Percentiles rank a stretch among this genome's conserved stretches.
Conservation (phyloP, 331 rosid genomes). For the Rhamnella rubrinervis region DNA sequence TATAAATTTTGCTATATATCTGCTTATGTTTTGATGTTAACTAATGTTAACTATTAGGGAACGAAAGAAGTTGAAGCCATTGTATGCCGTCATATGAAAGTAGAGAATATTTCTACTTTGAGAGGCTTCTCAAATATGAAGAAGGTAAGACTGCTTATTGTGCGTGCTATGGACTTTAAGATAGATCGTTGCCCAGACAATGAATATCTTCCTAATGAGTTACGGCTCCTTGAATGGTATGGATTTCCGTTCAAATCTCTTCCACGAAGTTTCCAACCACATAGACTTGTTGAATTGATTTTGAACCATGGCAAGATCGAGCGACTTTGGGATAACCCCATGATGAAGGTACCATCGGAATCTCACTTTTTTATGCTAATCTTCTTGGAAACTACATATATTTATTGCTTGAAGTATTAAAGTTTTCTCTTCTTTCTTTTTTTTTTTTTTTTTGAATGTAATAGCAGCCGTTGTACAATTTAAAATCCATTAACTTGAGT, state of each 20-base stretch:
- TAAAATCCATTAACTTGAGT: no score
- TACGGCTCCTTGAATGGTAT: slow-evolving; percentile 26
- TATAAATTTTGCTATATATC: not conserved
- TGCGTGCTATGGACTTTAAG: no score
- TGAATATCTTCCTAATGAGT: slow-evolving; percentile 13
- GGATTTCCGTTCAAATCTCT: slow-evolving; percentile 28
- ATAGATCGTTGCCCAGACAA: slow-evolving; percentile 5
- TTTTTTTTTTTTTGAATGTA: no score
- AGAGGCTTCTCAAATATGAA: slow-evolving; percentile 19
- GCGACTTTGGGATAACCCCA: no score
- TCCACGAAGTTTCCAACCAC: slow-evolving; percentile 27
- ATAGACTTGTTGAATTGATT: slow-evolving; percentile 26
- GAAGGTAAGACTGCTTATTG: slow-evolving; percentile 29
- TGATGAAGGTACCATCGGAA: no score
- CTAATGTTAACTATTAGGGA: not conserved
- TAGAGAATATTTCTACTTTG: not conserved
- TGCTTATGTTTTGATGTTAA: no score
- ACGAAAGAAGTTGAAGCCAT: slow-evolving; percentile 22
- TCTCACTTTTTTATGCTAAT: no score
- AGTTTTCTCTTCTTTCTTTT: no score
- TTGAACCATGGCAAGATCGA: no score
- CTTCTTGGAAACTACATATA: no score
- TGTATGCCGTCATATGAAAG: not conserved
- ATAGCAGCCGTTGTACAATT: no score
- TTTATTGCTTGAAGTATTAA: no score